A percentile compares a stretch with the other conserved stretches of the same genome.
phyloP scores from a whole-genome alignment of 108 stramenopile genomes.

The Cafeteria roenbergensis region DNA sequence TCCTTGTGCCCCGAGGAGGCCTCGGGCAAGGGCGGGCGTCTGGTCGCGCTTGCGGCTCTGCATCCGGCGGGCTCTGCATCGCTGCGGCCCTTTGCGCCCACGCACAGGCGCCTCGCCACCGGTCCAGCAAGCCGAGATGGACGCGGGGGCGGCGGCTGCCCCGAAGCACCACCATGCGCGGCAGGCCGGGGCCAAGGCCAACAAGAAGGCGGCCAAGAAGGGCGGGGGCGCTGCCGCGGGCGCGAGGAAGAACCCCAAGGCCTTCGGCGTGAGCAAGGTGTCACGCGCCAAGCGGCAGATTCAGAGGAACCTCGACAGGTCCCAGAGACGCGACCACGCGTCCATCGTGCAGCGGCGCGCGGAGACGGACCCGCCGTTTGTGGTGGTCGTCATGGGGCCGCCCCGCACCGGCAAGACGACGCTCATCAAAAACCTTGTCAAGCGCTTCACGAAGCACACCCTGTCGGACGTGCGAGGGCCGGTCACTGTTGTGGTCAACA shows the following conservation, averaged over 20 bases:
- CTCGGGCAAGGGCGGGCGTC: no score
- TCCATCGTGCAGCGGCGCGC: constrained; percentile 53
- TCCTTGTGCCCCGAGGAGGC: no score
- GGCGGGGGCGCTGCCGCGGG: no score
- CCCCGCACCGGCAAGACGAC: constrained; percentile 79
- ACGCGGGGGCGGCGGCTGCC: not conserved
- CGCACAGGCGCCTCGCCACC: no score
- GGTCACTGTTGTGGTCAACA: constrained; percentile 81
- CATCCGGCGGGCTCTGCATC: no score
- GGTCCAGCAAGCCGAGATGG: no score
- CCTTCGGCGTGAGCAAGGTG: constrained; percentile 84
- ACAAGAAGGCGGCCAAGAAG: constrained; percentile 52
- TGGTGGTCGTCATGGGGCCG: constrained; percentile 90
- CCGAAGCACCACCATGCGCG: constrained; percentile 11
- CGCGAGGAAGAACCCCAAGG: constrained; percentile 29
- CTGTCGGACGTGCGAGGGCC: constrained; percentile 69
- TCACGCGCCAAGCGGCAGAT: constrained; percentile 71
- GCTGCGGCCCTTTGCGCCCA: no score
- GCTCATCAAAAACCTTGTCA: constrained; percentile 76
- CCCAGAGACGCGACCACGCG: constrained; percentile 88
- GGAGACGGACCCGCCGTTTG: constrained; percentile 54
- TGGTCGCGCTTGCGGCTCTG: not conserved
- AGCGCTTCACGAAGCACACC: constrained; percentile 82
- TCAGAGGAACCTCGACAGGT: constrained; percentile 82
- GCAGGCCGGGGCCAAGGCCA: constrained; percentile 17